Conservation (phyloP, 345 rosid genomes). For the Cardamine chenopodiifolia region DNA sequence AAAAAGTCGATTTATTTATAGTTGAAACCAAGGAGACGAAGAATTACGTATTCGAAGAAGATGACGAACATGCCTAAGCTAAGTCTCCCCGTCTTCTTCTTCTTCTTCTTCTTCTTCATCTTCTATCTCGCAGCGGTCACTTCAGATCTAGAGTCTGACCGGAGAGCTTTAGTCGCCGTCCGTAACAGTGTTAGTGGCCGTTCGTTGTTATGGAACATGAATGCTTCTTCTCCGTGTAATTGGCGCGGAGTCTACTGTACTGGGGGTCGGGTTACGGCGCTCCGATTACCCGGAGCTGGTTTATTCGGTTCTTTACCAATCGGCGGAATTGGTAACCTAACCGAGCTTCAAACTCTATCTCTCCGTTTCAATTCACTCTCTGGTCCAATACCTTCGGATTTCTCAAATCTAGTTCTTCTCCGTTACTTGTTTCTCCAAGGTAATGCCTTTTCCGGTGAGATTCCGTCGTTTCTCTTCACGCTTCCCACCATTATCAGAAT, state of each 20-base stretch:
- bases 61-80: conserved; percentile 39
- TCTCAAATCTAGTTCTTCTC: conserved; percentile 55
- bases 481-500: conserved; percentile 59
- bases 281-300: conserved; percentile 79
- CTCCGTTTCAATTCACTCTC: conserved; percentile 80
- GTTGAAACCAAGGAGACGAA: neutral
- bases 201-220: conserved; percentile 62
- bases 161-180: conserved; percentile 59
- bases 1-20: neutral
- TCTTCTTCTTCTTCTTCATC: conserved; percentile 20
- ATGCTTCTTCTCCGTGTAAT: conserved; percentile 55
- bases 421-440: conserved; percentile 73
- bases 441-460: conserved; percentile 69
- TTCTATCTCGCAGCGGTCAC: conserved; percentile 27
- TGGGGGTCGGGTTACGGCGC: conserved; percentile 51
- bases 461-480: conserved; percentile 66
- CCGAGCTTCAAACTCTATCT: conserved; percentile 69
- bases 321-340: conserved; percentile 63
- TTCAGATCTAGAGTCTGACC: conserved; percentile 82
- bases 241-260: conserved; percentile 77
- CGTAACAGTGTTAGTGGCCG: conserved; percentile 72
- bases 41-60: neutral
- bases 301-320: conserved; percentile 61
- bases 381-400: conserved; percentile 70
- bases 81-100: conserved; percentile 2